These are phyloP conservation scores for Apiospora pterosperma DNA, from an alignment of 2,329 filamentous ascomycete genomes.

Conservation along the genomic window DNA sequence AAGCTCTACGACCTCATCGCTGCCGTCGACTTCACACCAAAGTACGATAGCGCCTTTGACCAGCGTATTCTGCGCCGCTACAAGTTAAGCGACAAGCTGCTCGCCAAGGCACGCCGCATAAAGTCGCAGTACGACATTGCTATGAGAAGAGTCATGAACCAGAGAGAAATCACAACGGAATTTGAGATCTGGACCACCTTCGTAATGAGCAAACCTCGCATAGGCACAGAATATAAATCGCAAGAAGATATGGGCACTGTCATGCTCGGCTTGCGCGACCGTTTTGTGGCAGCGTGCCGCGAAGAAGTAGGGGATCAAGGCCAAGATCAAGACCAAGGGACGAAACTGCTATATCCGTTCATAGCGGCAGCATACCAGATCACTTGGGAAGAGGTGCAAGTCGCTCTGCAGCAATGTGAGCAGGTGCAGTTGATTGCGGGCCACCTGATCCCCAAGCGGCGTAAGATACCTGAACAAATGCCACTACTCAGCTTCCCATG, in stretches of 20 bases:
- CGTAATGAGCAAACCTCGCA: constrained; percentile 68
- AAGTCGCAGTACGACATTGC: constrained; percentile 77
- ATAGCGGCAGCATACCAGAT: constrained; percentile 85
- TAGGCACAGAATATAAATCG: constrained; percentile 78
- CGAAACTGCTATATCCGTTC: constrained; percentile 63
- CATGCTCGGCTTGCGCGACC: constrained; percentile 61
- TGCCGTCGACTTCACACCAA: constrained; percentile 65
- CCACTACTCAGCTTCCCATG: constrained; percentile 93
- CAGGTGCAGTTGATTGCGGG: constrained; percentile 31
- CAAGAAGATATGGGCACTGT: constrained; percentile 78
- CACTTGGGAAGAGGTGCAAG: constrained; percentile 67
- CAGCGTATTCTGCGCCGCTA: constrained; percentile 65
- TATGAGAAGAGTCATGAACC: constrained; percentile 77
- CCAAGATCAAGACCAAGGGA: constrained; percentile 32
- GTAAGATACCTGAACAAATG: constrained; percentile 49
- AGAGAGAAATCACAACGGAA: constrained; percentile 79
- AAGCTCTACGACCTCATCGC: constrained; percentile 76
- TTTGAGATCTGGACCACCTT: constrained; percentile 93
- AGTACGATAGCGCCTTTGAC: constrained; percentile 74
- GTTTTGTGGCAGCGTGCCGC: constrained; percentile 65
- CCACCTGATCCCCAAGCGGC: constrained; percentile 30
- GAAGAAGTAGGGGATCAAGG: constrained; percentile 59
- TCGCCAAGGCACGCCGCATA: constrained; percentile 59
- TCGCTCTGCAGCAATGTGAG: constrained; percentile 48
- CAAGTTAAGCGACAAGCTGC: constrained; percentile 46